A percentile compares a stretch with the other conserved stretches of the same genome.
Evolutionary conservation across 2,329 filamentous ascomycete genomes (phyloP).

Genomic region (Colletotrichum costaricense): DNA sequence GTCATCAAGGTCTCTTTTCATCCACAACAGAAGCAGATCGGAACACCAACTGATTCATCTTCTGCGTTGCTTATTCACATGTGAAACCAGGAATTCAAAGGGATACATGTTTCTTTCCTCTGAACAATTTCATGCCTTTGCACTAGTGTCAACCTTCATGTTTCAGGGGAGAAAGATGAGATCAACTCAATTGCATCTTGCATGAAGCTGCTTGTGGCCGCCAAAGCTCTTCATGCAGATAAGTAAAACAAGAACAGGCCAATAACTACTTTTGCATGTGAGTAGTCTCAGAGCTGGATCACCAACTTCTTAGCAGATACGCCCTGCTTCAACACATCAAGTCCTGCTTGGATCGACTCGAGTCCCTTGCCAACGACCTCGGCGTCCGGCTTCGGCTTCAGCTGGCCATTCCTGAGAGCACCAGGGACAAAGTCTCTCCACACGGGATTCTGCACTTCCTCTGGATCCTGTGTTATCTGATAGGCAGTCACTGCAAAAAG

Average conservation of each 20-base stretch:
- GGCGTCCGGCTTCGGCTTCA: background rate
- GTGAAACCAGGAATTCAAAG: background rate
- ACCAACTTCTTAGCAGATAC: conserved; percentile 10
- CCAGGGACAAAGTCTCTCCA: background rate
- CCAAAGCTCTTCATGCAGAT: background rate
- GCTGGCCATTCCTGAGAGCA: conserved; percentile 2
- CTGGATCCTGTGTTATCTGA: background rate
- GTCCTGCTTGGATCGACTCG: conserved; percentile 4
- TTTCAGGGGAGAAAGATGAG: background rate
- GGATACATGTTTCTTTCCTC: background rate
- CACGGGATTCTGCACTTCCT: background rate
- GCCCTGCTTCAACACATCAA: background rate
- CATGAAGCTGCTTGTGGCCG: background rate
- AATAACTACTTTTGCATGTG: background rate
- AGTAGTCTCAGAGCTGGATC: background rate
- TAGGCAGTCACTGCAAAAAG: background rate
- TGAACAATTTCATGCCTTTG: background rate
- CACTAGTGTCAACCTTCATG: background rate
- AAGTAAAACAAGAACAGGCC: too few species aligned
- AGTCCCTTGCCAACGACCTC: conserved; percentile 1
- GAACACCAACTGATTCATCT: background rate
- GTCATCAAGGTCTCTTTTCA: too few species aligned
- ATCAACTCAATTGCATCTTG: conserved; percentile 11
- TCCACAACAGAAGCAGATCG: background rate
- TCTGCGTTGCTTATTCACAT: background rate